These are phyloP conservation scores for Thalassiosira delicatula DNA, from an alignment of 352 stramenopile genomes.

Conservation along the genomic window DNA sequence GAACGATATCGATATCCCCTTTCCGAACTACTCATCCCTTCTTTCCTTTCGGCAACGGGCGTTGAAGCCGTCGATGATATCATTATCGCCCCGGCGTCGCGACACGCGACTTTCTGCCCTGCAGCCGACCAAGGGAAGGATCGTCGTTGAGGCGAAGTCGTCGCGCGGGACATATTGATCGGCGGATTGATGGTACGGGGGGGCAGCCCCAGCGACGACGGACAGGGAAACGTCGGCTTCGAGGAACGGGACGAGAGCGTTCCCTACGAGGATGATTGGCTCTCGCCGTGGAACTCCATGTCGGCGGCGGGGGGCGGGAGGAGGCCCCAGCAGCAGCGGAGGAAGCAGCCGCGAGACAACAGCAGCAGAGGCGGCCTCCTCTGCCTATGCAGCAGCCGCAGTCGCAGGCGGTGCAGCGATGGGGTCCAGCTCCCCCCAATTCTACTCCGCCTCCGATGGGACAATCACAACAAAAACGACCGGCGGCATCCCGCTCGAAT, in stretches of 20 bases:
- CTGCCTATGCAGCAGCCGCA: neutral
- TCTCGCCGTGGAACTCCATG: too few species aligned
- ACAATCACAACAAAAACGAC: neutral
- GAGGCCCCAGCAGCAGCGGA: neutral
- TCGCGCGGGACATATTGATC: constrained; percentile 35
- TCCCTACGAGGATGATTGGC: too few species aligned
- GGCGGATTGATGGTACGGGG: constrained; percentile 34
- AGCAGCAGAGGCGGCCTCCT: neutral
- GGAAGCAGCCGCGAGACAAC: neutral
- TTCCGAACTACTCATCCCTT: too few species aligned
- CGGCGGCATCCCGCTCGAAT: neutral
- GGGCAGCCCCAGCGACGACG: too few species aligned
- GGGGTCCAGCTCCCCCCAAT: neutral
- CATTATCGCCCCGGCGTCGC: too few species aligned
- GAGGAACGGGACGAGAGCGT: too few species aligned
- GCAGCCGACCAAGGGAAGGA: constrained; percentile 40
- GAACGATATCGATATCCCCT: too few species aligned
- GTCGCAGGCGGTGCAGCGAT: neutral
- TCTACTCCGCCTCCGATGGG: neutral
- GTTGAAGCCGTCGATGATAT: too few species aligned
- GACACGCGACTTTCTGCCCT: too few species aligned
- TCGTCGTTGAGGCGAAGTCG: constrained; percentile 30
- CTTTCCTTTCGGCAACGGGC: too few species aligned
- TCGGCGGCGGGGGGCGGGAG: neutral
- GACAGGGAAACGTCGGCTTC: neutral